Evolutionary conservation across 2,329 filamentous ascomycete species (phyloP).

Genomic region (Leptographium radiaticola): DNA sequence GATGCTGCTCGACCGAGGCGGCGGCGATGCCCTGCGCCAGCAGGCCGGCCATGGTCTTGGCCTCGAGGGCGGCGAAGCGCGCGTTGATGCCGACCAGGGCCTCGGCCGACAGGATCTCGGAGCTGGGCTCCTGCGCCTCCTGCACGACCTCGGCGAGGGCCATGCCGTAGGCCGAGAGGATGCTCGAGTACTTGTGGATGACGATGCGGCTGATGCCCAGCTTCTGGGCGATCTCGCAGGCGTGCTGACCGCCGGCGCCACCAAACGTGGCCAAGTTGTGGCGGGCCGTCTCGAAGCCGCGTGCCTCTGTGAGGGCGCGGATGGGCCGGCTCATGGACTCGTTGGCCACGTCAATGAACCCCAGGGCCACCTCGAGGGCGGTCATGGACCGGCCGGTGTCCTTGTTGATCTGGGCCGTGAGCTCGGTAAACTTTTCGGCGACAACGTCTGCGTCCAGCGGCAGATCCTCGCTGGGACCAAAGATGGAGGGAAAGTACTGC

Average conservation of each 20-base stretch:
- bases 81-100: conserved; percentile 37
- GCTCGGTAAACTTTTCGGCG: conserved; percentile 81
- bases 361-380: conserved; percentile 27
- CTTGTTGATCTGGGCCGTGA: conserved; percentile 48
- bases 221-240: conserved; percentile 53
- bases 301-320: conserved; percentile 55
- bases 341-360: conserved; percentile 57
- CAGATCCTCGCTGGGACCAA: conserved; percentile 50
- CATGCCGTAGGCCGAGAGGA: conserved; percentile 31
- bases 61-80: not conserved
- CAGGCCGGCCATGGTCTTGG: conserved; percentile 17
- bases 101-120: not conserved
- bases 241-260: conserved; percentile 59
- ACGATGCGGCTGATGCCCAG: conserved; percentile 56
- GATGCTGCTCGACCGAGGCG: conserved; percentile 59
- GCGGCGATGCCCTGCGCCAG: conserved; percentile 48
- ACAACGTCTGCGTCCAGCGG: conserved; percentile 48
- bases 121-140: conserved; percentile 17
- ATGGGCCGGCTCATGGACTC: conserved; percentile 61
- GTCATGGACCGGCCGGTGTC: conserved; percentile 46
- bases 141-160: conserved; percentile 22
- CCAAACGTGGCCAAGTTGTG: conserved; percentile 61
- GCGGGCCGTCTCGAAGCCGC: conserved; percentile 56
- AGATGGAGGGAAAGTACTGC: conserved; percentile 55
- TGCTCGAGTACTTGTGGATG: conserved; percentile 56